Percentiles rank a stretch among this genome's conserved stretches.
Conservation (phyloP, 495 filamentous ascomycete genomes). For the Neurospora intermedia region DNA sequence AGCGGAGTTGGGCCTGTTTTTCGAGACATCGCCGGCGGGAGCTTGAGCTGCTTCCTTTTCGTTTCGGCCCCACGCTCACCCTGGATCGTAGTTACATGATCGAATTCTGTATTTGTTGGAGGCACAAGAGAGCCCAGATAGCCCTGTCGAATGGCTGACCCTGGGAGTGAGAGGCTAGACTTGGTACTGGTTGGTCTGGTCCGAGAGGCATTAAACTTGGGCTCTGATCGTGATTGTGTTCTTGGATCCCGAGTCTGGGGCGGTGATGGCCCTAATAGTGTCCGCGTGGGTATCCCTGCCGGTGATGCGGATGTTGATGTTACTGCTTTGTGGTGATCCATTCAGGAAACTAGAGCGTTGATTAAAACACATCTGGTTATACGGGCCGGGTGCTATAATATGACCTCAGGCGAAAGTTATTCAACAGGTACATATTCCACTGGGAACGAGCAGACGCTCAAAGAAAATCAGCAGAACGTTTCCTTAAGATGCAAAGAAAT, state of each 20-base stretch:
- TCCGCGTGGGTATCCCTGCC: not conserved
- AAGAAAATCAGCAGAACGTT: not conserved
- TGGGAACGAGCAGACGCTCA: not conserved
- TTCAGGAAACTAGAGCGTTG: not conserved
- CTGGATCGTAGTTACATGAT: constrained; percentile 33
- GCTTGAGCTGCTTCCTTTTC: constrained; percentile 26
- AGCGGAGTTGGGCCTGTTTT: not conserved
- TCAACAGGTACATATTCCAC: not conserved
- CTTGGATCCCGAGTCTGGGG: not conserved
- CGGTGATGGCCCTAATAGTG: not conserved
- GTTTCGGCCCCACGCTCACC: constrained; percentile 35
- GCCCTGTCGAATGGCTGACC: constrained; percentile 19
- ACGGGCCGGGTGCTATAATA: not conserved
- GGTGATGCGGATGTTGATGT: not conserved
- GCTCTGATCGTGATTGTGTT: not conserved
- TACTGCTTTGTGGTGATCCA: not conserved
- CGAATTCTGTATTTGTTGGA: constrained; percentile 33
- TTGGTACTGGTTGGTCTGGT: not conserved
- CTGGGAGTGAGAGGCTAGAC: not conserved
- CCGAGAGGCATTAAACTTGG: not conserved
- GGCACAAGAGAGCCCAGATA: constrained; percentile 39
- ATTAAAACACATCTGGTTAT: not conserved
- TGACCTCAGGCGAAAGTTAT: not conserved
- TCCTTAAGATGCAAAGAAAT: not conserved
- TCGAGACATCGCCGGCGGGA: constrained; percentile 18